phyloP scores from a whole-genome alignment of 495 filamentous ascomycete species.

The Collariella sp. region DNA sequence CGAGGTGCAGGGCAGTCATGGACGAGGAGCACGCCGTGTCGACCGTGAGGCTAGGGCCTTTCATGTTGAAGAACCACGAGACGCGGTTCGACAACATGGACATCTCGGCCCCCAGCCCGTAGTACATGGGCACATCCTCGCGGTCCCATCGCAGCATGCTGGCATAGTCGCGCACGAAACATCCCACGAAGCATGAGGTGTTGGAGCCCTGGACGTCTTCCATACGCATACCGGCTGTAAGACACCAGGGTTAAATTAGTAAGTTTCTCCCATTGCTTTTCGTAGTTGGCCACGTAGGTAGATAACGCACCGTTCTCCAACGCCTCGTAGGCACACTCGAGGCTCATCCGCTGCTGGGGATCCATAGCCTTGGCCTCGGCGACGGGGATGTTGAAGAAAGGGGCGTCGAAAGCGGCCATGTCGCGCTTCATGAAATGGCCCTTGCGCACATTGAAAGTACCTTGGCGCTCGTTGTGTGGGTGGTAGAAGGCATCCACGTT shows the following conservation, averaged over 20 bases:
- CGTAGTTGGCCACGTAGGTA: no score
- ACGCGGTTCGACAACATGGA: slow-evolving; percentile 40
- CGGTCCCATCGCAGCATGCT: background rate
- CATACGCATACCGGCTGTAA: slow-evolving; percentile 3
- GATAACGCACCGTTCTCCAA: slow-evolving; percentile 49
- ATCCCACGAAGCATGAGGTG: background rate
- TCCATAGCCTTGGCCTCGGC: slow-evolving; percentile 55
- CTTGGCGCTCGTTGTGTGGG: slow-evolving; percentile 15
- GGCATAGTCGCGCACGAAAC: background rate
- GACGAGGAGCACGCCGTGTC: slow-evolving; percentile 50
- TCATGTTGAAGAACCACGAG: slow-evolving; percentile 42
- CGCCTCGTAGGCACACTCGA: slow-evolving; percentile 70
- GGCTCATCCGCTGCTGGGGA: slow-evolving; percentile 65
- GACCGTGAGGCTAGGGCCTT: slow-evolving; percentile 33
- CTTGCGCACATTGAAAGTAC: slow-evolving; percentile 1
- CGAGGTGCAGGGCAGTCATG: slow-evolving; percentile 44
- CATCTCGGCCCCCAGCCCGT: slow-evolving; percentile 29
- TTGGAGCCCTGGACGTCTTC: background rate
- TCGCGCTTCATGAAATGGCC: slow-evolving; percentile 36
- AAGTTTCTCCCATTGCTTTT: no score
- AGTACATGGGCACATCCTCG: slow-evolving; percentile 29
- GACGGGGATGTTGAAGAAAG: slow-evolving; percentile 51
- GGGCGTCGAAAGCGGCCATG: slow-evolving; percentile 39
- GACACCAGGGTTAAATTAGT: no score
- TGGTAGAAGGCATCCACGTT: slow-evolving; percentile 30